Evolutionary conservation across 2,329 filamentous ascomycete genomes (phyloP).

Genomic region (Purpureocillium takamizusanense): DNA sequence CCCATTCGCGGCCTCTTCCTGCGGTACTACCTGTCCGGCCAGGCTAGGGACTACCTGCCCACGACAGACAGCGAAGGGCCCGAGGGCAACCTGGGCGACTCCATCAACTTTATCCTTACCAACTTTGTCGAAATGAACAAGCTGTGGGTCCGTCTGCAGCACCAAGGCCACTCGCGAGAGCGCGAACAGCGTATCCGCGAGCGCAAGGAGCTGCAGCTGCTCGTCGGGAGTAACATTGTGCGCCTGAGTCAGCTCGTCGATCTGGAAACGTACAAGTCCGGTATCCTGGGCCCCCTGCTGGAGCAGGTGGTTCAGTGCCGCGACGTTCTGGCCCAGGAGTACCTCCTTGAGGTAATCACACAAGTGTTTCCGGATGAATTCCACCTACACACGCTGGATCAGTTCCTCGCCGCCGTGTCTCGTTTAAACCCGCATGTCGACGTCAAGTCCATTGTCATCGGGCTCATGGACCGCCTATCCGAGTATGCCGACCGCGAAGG

Average conservation of each 20-base stretch:
- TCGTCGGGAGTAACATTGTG: constrained; percentile 95
- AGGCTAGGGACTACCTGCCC: constrained; percentile 84
- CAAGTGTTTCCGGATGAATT: constrained; percentile 99
- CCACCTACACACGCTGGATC: constrained; percentile 91
- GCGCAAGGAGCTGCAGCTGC: constrained; percentile 85
- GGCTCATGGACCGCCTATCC: constrained; percentile 91
- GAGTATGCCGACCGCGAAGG: constrained; percentile 89
- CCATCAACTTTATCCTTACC: constrained; percentile 94
- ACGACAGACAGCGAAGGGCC: constrained; percentile 77
- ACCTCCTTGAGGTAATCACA: constrained; percentile 94
- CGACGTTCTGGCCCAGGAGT: constrained; percentile 94
- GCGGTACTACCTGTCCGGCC: constrained; percentile 91
- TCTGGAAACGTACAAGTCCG: constrained; percentile 84
- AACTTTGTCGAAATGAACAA: constrained; percentile 99
- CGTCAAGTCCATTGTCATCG: constrained; percentile 95
- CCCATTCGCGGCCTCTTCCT: constrained; percentile 91
- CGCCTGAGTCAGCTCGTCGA: constrained; percentile 92
- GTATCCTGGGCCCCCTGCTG: constrained; percentile 78
- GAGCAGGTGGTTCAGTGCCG: constrained; percentile 98
- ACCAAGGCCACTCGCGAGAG: constrained; percentile 94
- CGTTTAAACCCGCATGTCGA: constrained; percentile 94
- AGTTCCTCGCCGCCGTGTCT: constrained; percentile 88
- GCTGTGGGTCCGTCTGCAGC: constrained; percentile 93
- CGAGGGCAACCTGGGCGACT: constrained; percentile 92
- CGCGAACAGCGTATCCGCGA: constrained; percentile 89